Evolutionary conservation across 2,329 filamentous ascomycete genomes (phyloP), one percentile per base, ranked within the genome.

Genomic region (Chaetomiaceae sp.): DNA sequence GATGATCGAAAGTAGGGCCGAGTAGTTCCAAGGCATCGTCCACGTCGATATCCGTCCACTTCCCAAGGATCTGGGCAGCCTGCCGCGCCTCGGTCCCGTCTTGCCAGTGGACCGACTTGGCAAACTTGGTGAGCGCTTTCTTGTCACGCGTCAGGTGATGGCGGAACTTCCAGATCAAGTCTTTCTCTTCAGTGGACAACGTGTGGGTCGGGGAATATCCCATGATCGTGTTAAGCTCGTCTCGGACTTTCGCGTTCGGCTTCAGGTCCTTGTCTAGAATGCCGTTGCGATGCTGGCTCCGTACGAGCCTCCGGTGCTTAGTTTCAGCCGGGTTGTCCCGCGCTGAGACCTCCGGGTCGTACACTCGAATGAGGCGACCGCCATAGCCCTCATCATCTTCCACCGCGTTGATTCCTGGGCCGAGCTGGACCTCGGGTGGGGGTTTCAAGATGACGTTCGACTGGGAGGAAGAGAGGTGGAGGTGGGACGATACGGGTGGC

Each of bases 1-100:
- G 75, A 57, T 95, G 95, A 60, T 94, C 87, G 53, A 97, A 95
- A 0, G 86, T 89, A 9, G 93, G 91, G 0, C 93, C 93, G 1
- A 98, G 80, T 10, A 98, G 74, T 65, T 98, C 93, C 36, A 98
- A 75, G 15, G 91, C 93, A 69, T 97, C 93, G 58, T 98, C 94
- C 5, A 98, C 84, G 61, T 97, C 93, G 48, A 98, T 95, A 55
- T 95, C 88, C 0, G 87, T 94, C 93, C 93, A 98, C 57, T 90
- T 91, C 0, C 85, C 81, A 15, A 98, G 75, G 4, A 98, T 81
- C 51, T 94, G 88, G 19, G 93, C 86, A 6, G 91, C 90, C 68
- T 96, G 89, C 49, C 86, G 84, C 4, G 86, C 83, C 71, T 98
- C 91, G 51, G 81, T 81, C 38, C 79, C 77, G 63, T 95, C 91